A percentile compares a stretch with the other conserved stretches of the same genome.
These are phyloP conservation scores for Pulveroboletus ravenelii DNA, from an alignment of 768 basidiomycete species.

Conservation along the genomic window DNA sequence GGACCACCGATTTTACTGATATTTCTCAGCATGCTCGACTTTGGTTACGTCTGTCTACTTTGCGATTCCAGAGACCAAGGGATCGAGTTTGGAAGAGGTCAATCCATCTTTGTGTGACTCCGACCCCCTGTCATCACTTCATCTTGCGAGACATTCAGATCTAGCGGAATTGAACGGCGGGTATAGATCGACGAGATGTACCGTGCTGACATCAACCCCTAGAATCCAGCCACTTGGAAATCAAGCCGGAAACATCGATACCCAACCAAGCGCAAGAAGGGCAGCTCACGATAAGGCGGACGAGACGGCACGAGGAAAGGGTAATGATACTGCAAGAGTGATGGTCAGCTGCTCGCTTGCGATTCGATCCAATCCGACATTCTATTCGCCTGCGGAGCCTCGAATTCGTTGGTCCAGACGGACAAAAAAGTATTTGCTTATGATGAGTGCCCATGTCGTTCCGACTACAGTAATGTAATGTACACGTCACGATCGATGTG, in stretches of 20 bases:
- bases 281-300: not conserved
- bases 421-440: not conserved
- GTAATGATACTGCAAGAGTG: too few species aligned
- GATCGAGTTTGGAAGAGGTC: conserved; percentile 69
- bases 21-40: conserved; percentile 70
- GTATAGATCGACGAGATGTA: conserved; percentile 71
- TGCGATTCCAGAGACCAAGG: conserved; percentile 78
- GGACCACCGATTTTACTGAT: conserved; percentile 74
- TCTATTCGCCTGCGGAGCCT: not conserved
- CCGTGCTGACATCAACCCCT: conserved; percentile 57
- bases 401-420: not conserved
- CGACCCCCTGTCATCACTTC: not conserved
- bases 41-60: conserved; percentile 75
- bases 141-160: not conserved
- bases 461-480: not conserved
- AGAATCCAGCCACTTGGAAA: conserved; percentile 56
- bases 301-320: not conserved
- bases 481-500: conserved; percentile 8
- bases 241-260: conserved; percentile 37
- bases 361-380: not conserved
- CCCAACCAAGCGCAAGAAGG: not conserved
- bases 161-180: not conserved
- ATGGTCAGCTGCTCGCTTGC: not conserved
- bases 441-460: not conserved
- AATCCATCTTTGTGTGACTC: not conserved